These are phyloP conservation scores for Vaccinium corymbosum DNA, from an alignment of 148 eudicot species.

Conservation along the genomic window DNA sequence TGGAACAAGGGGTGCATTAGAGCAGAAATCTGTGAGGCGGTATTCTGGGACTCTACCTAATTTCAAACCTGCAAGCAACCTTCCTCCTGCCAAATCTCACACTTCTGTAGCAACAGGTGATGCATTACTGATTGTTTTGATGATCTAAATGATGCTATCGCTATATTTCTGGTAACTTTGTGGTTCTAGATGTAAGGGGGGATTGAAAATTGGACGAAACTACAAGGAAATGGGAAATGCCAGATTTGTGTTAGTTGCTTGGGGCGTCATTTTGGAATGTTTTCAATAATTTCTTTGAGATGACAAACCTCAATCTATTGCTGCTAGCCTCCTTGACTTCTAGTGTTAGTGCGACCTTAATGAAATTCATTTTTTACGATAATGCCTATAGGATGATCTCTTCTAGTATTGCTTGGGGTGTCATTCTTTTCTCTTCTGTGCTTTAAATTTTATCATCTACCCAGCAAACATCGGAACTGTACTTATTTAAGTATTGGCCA, in stretches of 20 bases:
- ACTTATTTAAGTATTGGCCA: background rate
- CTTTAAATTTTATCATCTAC: background rate
- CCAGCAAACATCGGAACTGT: background rate
- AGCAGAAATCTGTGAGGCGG: slow-evolving; percentile 20
- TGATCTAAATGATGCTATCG: background rate
- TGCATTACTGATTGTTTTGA: background rate
- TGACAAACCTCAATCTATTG: background rate
- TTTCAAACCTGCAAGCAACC: slow-evolving; percentile 22
- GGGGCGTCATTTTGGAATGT: background rate
- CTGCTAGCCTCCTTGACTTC: background rate
- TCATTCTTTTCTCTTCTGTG: background rate
- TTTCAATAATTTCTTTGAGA: background rate
- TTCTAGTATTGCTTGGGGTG: too few relatives aligned
- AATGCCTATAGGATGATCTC: background rate
- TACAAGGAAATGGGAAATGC: background rate
- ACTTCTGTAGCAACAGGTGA: slow-evolving; percentile 21
- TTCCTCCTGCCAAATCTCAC: slow-evolving; percentile 19
- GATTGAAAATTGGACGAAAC: too few relatives aligned
- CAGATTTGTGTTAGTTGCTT: background rate
- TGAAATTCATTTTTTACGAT: background rate
- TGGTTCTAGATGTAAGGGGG: background rate
- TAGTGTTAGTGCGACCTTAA: background rate
- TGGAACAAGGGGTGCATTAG: slow-evolving; percentile 37
- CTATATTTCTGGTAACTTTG: background rate
- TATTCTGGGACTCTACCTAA: slow-evolving; percentile 20